A percentile compares a stretch with the other conserved stretches of the same genome.
phyloP scores from a whole-genome alignment of 176 grass and related monocot genomes.

The Oryza australiensis region DNA sequence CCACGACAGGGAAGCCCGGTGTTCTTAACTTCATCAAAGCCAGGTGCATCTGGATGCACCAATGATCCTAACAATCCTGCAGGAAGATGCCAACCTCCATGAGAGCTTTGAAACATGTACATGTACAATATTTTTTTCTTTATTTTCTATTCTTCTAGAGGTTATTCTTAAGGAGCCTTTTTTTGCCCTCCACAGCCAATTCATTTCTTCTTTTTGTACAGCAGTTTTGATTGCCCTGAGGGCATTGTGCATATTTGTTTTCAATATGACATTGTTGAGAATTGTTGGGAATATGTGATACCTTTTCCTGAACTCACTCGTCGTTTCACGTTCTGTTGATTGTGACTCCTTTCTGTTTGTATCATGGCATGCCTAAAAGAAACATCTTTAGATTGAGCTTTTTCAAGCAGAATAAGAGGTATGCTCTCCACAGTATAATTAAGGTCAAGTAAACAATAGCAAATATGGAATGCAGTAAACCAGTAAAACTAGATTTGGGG shows the following conservation, averaged over 20 bases:
- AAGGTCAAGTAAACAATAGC: not conserved
- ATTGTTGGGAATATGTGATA: not conserved
- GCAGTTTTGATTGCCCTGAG: slow-evolving; percentile 19
- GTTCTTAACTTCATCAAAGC: slow-evolving; percentile 15
- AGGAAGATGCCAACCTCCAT: slow-evolving; percentile 35
- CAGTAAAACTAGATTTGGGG: not conserved
- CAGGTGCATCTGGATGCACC: slow-evolving; percentile 43
- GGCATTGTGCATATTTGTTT: slow-evolving; percentile 18
- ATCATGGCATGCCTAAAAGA: not conserved
- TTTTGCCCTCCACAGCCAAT: not conserved
- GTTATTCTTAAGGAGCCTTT: not conserved
- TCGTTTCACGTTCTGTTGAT: not conserved
- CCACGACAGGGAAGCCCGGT: not conserved
- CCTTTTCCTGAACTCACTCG: not conserved
- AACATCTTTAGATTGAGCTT: not conserved
- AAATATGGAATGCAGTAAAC: not conserved
- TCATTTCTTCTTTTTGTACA: not conserved
- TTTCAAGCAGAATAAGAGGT: not conserved
- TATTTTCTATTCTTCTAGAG: not conserved
- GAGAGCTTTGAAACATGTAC: slow-evolving; percentile 19
- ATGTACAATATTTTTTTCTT: not conserved
- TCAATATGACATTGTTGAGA: not conserved
- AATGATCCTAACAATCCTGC: slow-evolving; percentile 33
- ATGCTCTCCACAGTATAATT: not conserved
- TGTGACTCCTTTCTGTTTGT: not conserved